Conservation (phyloP, 2,329 filamentous ascomycete species). For the Stachybotrys echinatus region DNA sequence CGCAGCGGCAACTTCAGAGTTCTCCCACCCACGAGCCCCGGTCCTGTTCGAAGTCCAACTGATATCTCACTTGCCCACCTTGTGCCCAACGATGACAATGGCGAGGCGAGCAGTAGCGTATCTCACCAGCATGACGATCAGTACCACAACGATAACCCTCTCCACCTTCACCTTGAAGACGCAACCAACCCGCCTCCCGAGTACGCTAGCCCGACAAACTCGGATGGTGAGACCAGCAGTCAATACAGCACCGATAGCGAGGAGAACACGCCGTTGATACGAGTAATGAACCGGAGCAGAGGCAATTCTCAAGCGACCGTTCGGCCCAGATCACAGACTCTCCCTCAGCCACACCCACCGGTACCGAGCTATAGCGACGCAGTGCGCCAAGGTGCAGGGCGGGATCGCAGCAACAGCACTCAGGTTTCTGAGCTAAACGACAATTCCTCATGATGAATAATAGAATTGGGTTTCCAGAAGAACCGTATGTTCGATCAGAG, state of each 20-base stretch:
- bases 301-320: constrained; percentile 41
- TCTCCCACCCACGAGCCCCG: constrained; percentile 74
- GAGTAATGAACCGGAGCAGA: constrained; percentile 44
- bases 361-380: constrained; percentile 83
- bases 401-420: constrained; percentile 12
- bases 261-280: constrained; percentile 48
- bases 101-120: constrained; percentile 45
- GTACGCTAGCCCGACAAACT: constrained; percentile 62
- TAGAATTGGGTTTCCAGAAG: background rate
- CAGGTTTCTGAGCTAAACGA: constrained; percentile 11
- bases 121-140: constrained; percentile 15
- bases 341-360: constrained; percentile 44
- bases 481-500: no score
- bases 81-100: constrained; percentile 64
- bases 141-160: constrained; percentile 29
- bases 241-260: constrained; percentile 55
- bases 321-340: constrained; percentile 14
- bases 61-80: constrained; percentile 93
- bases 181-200: constrained; percentile 63
- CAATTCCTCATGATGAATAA: background rate
- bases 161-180: constrained; percentile 43
- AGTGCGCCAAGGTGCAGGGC: constrained; percentile 44
- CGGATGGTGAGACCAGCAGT: constrained; percentile 48
- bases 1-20: constrained; percentile 75
- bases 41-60: constrained; percentile 84